These are phyloP conservation scores for Colletotrichum costaricense DNA, from an alignment of 2,329 filamentous ascomycete species.

Conservation along the genomic window DNA sequence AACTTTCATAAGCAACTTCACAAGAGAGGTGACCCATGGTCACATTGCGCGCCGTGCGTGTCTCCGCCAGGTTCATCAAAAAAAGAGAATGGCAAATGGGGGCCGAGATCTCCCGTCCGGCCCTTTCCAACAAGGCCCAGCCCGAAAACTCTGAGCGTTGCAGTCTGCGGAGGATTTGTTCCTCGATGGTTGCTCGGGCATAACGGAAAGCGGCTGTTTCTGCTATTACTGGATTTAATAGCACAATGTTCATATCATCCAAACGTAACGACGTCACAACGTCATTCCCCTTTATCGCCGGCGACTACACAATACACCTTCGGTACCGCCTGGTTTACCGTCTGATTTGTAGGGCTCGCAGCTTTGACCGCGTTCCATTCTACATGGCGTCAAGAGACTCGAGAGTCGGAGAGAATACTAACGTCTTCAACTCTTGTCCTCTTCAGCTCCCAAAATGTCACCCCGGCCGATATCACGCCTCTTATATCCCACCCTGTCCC, in stretches of 20 bases:
- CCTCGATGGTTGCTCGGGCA: neutral
- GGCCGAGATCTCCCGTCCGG: constrained; percentile 18
- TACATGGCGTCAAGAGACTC: neutral
- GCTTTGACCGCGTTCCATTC: constrained; percentile 10
- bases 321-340: neutral
- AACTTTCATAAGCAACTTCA: neutral
- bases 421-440: neutral
- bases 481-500: neutral
- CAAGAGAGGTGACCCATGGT: neutral
- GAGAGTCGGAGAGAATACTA: neutral
- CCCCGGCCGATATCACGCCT: constrained; percentile 8
- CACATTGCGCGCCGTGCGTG: neutral
- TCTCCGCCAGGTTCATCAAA: neutral
- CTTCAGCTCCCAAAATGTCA: neutral
- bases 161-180: constrained; percentile 18
- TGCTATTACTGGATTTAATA: neutral
- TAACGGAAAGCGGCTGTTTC: neutral
- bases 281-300: neutral
- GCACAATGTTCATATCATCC: neutral
- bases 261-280: neutral
- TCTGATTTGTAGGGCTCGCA: neutral
- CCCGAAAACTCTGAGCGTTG: constrained; percentile 27
- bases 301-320: neutral
- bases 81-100: neutral
- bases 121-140: constrained; percentile 3